These are phyloP conservation scores for Nannochloris sp. DNA, from an alignment of 139 green algal genomes.

Conservation along the genomic window DNA sequence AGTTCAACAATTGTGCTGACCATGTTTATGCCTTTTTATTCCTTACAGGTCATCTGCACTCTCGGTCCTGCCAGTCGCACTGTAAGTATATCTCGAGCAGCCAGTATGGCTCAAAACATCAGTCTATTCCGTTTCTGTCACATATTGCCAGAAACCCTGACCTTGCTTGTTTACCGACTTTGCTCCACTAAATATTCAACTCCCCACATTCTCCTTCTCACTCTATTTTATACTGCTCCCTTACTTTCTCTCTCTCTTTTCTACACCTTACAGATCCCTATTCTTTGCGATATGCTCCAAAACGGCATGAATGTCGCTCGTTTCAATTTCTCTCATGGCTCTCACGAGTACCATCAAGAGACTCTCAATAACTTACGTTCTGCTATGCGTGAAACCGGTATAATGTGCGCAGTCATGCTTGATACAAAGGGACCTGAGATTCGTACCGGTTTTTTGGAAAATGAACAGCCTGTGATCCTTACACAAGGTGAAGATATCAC, in stretches of 20 bases:
- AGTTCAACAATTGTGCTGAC: no score
- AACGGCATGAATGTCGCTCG: slow-evolving; percentile 90
- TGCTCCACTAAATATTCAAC: neutral
- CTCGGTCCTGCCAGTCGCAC: slow-evolving; percentile 72
- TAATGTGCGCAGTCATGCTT: slow-evolving; percentile 97
- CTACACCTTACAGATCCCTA: slow-evolving; percentile 39
- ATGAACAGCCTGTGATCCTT: slow-evolving; percentile 78
- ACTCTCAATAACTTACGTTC: slow-evolving; percentile 86
- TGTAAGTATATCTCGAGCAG: neutral
- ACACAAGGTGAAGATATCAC: slow-evolving; percentile 70
- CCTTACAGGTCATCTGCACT: slow-evolving; percentile 86
- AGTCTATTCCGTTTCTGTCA: no score
- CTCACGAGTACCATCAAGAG: slow-evolving; percentile 92
- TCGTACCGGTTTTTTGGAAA: slow-evolving; percentile 86
- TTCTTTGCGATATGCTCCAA: slow-evolving; percentile 81
- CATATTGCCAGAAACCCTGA: no score
- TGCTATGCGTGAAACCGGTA: slow-evolving; percentile 80
- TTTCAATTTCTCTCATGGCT: slow-evolving; percentile 97
- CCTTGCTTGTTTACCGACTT: no score
- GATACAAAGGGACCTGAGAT: slow-evolving; percentile 99
- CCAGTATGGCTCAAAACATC: no score
- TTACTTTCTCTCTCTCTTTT: neutral
- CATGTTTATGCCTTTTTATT: no score
- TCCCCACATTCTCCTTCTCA: neutral
- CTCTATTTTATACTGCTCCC: neutral